Conservation (phyloP, 306 rosid species). For the Glycine tomentella region DNA sequence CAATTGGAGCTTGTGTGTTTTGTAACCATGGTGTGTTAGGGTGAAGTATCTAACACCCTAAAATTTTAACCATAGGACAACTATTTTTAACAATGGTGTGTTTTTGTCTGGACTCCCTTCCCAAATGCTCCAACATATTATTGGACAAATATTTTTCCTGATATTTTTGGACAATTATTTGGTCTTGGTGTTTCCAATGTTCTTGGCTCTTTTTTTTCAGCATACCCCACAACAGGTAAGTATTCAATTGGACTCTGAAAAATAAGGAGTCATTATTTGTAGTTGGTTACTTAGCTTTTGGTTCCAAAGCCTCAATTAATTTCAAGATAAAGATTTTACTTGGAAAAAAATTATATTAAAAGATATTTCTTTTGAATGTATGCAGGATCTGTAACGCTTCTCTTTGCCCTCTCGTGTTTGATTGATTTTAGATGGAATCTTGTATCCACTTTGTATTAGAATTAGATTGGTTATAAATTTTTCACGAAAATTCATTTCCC, state of each 20-base stretch:
- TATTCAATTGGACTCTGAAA: conserved; percentile 43
- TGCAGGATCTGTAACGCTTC: no score
- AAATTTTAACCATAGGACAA: no score
- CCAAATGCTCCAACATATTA: not conserved
- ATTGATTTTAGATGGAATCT: no score
- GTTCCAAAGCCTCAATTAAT: conserved; percentile 37
- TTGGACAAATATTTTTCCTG: conserved; percentile 41
- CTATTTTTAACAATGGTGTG: no score
- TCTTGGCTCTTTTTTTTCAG: conserved; percentile 91
- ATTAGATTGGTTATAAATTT: no score
- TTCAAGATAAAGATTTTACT: conserved; percentile 33
- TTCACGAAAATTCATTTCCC: no score
- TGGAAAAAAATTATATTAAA: not conserved
- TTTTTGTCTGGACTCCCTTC: not conserved
- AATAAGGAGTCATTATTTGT: conserved; percentile 31
- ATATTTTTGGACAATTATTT: conserved; percentile 66
- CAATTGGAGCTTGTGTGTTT: no score
- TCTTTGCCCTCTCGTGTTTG: no score
- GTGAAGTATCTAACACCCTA: no score
- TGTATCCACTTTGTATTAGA: no score
- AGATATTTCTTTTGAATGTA: conserved; percentile 40
- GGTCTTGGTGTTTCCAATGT: conserved; percentile 97
- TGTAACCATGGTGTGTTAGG: no score
- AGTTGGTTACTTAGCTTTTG: conserved; percentile 37
- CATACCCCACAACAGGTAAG: conserved; percentile 95